Percentiles rank a stretch among this genome's conserved stretches.
Evolutionary conservation across 768 basidiomycete species (phyloP).

Genomic region (Lactifluus hygrophoroides): DNA sequence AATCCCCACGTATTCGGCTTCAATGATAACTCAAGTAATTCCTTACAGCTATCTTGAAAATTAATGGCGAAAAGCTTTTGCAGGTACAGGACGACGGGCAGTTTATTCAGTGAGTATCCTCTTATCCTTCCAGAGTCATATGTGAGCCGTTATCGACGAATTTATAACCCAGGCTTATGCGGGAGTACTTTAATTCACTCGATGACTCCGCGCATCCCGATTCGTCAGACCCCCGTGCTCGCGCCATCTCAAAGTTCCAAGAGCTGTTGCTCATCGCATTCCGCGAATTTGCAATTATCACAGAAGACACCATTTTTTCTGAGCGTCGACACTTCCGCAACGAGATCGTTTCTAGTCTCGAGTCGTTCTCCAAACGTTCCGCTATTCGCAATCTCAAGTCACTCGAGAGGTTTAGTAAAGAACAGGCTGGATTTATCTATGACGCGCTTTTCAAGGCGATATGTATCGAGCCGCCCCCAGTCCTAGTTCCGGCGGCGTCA

Average conservation of each 20-base stretch:
- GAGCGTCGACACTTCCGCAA: slow-evolving; percentile 82
- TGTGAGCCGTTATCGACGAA: neutral
- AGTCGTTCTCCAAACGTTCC: slow-evolving; percentile 87
- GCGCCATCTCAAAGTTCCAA: slow-evolving; percentile 95
- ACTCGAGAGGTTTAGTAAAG: slow-evolving; percentile 75
- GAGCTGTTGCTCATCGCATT: slow-evolving; percentile 95
- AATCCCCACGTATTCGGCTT: neutral
- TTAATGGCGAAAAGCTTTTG: slow-evolving; percentile 88
- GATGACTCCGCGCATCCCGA: slow-evolving; percentile 91
- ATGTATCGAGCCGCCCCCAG: slow-evolving; percentile 60
- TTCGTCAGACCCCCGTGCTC: slow-evolving; percentile 77
- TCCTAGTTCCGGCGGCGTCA: slow-evolving; percentile 37
- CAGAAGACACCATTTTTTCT: slow-evolving; percentile 83
- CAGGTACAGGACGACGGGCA: slow-evolving; percentile 95
- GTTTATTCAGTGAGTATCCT: slow-evolving; percentile 70
- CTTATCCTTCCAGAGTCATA: neutral
- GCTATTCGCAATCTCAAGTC: slow-evolving; percentile 81
- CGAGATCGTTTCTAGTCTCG: slow-evolving; percentile 88
- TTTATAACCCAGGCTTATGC: slow-evolving; percentile 60
- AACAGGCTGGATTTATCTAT: slow-evolving; percentile 83
- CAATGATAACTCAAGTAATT: neutral
- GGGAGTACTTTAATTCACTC: slow-evolving; percentile 88
- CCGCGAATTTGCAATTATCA: slow-evolving; percentile 94
- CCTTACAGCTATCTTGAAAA: slow-evolving; percentile 80
- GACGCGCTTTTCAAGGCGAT: slow-evolving; percentile 85